Conservation (phyloP, 129 eudicot genomes). For the Helichrysum umbraculigerum region DNA sequence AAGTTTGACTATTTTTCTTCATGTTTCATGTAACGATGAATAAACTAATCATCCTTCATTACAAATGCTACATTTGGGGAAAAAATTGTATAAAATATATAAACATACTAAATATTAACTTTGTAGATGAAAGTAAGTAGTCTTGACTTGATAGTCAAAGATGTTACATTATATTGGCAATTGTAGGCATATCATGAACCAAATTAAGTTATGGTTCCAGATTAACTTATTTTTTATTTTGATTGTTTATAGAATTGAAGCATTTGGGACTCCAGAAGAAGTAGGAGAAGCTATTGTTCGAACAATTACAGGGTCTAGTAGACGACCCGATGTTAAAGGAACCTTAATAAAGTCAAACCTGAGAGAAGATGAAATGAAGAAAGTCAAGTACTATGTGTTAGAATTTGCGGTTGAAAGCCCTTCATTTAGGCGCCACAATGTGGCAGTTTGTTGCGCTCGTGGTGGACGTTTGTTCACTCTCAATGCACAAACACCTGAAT, state of each 20-base stretch:
- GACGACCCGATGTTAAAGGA: conserved; percentile 52
- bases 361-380: conserved; percentile 54
- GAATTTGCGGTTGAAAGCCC: conserved; percentile 81
- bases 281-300: conserved; percentile 76
- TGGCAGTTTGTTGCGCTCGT: conserved; percentile 73
- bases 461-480: conserved; percentile 70
- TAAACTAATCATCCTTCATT: not conserved
- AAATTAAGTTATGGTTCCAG: not conserved
- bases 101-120: not conserved
- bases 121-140: not conserved
- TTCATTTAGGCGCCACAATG: conserved; percentile 65
- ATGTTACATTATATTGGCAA: not conserved
- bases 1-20: not conserved
- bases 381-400: conserved; percentile 63
- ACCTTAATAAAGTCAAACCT: conserved; percentile 54
- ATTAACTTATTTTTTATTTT: not conserved
- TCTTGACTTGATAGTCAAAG: conserved; percentile 5
- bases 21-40: not conserved
- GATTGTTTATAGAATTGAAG: conserved; percentile 64
- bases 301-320: conserved; percentile 48
- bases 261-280: conserved; percentile 82
- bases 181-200: conserved; percentile 7
- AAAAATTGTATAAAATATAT: not conserved
- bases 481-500: conserved; percentile 84
- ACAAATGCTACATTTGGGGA: not conserved